phyloP scores from a whole-genome alignment of 2,329 filamentous ascomycete genomes.

The Coniochaeta prunicola region DNA sequence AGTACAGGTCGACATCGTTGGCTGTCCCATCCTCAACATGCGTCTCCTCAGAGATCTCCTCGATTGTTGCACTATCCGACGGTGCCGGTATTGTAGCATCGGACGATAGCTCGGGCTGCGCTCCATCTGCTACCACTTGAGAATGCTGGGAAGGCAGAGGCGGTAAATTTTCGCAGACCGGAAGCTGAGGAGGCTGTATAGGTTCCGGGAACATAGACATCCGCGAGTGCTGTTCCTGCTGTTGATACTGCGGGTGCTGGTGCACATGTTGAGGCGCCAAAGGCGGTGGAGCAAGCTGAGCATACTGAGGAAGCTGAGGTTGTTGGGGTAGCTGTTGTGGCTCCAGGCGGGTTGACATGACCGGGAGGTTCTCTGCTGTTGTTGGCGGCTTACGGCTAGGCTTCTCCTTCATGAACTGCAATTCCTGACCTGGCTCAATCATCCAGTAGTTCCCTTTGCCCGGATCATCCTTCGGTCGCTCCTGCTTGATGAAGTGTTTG shows the following conservation, averaged over 20 bases:
- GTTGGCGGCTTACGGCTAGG: constrained; percentile 51
- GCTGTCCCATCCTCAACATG: constrained; percentile 28
- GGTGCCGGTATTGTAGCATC: constrained; percentile 66
- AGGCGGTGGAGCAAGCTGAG: constrained; percentile 12
- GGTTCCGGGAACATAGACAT: constrained; percentile 31
- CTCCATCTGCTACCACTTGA: constrained; percentile 9
- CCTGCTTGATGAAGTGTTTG: constrained; percentile 93
- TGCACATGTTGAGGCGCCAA: not conserved
- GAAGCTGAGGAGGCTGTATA: constrained; percentile 37
- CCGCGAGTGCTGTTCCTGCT: constrained; percentile 9
- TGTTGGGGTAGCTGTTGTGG: constrained; percentile 29
- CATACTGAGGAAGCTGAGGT: constrained; percentile 14
- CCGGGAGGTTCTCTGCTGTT: constrained; percentile 49
- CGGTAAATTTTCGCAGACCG: constrained; percentile 29
- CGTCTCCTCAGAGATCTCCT: constrained; percentile 38
- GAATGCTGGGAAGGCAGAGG: constrained; percentile 26
- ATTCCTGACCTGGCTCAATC: constrained; percentile 84
- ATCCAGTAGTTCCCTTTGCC: constrained; percentile 98
- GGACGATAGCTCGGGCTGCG: constrained; percentile 56
- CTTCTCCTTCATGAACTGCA: constrained; percentile 85
- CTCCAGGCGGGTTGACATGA: constrained; percentile 51
- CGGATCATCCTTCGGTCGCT: constrained; percentile 92
- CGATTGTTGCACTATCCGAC: constrained; percentile 56
- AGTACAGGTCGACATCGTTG: constrained; percentile 51
- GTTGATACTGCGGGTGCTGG: not conserved